Conservation (phyloP, 768 basidiomycete species). For the Fomitopsis pulvina region DNA sequence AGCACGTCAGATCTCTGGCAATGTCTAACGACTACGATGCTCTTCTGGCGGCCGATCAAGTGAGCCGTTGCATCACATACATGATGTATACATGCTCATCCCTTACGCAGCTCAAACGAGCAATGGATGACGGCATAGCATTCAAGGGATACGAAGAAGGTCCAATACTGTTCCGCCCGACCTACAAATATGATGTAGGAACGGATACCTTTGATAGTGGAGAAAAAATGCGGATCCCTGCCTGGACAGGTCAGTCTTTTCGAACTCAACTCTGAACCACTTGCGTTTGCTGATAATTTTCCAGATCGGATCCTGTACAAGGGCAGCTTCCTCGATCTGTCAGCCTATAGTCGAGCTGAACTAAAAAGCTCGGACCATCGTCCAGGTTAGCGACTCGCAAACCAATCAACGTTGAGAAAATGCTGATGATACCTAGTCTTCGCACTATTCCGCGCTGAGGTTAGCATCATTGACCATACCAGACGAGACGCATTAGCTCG, state of each 20-base stretch:
- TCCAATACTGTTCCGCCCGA: slow-evolving; percentile 85
- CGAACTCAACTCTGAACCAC: too few species aligned
- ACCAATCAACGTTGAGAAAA: neutral
- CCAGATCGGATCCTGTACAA: slow-evolving; percentile 89
- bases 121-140: slow-evolving; percentile 64
- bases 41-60: slow-evolving; percentile 83
- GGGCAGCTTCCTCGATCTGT: slow-evolving; percentile 64
- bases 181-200: slow-evolving; percentile 84
- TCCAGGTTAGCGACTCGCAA: slow-evolving; percentile 49
- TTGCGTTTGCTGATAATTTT: neutral
- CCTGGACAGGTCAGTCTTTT: slow-evolving; percentile 79
- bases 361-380: slow-evolving; percentile 91
- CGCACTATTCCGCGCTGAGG: slow-evolving; percentile 70
- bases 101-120: slow-evolving; percentile 55
- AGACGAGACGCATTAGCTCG: slow-evolving; percentile 69
- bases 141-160: slow-evolving; percentile 88
- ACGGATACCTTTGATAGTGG: slow-evolving; percentile 90
- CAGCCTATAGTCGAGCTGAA: slow-evolving; percentile 79
- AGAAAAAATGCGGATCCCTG: slow-evolving; percentile 94
- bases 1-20: slow-evolving; percentile 64
- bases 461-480: slow-evolving; percentile 70
- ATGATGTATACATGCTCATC: neutral
- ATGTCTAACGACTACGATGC: slow-evolving; percentile 60
- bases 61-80: slow-evolving; percentile 25
- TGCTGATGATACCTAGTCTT: slow-evolving; percentile 51